phyloP scores from a whole-genome alignment of 306 rosid genomes.

The Vigna nakashimae region DNA sequence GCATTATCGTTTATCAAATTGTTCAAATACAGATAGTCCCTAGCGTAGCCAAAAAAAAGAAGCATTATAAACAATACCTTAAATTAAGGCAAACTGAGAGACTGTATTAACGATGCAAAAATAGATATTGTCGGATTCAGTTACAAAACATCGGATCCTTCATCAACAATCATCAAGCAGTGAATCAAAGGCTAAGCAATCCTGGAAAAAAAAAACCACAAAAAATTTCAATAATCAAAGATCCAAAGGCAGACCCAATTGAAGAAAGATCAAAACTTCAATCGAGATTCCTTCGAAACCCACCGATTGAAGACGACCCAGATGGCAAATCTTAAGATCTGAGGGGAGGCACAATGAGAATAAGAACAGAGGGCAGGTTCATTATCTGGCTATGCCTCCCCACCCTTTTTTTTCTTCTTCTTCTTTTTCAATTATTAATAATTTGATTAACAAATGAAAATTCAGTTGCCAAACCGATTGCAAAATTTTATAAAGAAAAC shows the following conservation, averaged over 20 bases:
- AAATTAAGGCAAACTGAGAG: conserved; percentile 53
- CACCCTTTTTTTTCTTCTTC: conserved; percentile 52
- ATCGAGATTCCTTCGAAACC: conserved; percentile 63
- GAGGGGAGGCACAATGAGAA: conserved; percentile 87
- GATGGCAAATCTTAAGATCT: conserved; percentile 89
- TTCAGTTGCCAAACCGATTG: conserved; percentile 75
- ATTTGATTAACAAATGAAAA: conserved; percentile 77
- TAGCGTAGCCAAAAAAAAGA: conserved; percentile 38
- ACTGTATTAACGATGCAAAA: conserved; percentile 57
- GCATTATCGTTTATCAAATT: conserved; percentile 46
- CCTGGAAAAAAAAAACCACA: conserved; percentile 53
- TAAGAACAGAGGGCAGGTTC: conserved; percentile 78
- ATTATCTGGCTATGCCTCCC: conserved; percentile 75
- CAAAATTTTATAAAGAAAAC: conserved; percentile 44
- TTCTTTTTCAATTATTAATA: conserved; percentile 66
- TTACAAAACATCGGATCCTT: conserved; percentile 75
- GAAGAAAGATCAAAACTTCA: conserved; percentile 60
- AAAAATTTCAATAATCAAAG: conserved; percentile 52
- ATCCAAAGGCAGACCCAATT: conserved; percentile 61
- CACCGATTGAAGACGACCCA: conserved; percentile 78
- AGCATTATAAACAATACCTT: conserved; percentile 52
- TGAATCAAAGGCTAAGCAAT: conserved; percentile 56
- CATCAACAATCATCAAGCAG: conserved; percentile 71
- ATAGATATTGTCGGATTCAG: conserved; percentile 65
- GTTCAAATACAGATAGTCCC: conserved; percentile 39